Evolutionary conservation across 371 early-diverging fungal species (phyloP), one percentile per base, ranked within the genome.

Genomic region (Quaeritorhiza haematococci): DNA sequence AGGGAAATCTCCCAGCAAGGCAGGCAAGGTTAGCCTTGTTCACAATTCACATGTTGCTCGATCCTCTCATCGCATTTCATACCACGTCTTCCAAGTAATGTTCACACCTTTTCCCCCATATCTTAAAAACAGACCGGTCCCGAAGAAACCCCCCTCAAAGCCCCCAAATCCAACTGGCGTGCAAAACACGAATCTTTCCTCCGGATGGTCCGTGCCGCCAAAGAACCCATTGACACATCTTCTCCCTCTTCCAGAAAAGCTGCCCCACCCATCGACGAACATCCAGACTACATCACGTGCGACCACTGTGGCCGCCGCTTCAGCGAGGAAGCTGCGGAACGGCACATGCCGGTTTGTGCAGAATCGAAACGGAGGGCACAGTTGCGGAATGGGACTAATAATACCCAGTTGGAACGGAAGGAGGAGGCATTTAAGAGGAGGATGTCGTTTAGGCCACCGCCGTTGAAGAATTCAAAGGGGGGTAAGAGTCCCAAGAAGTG

Each of bases 321-420:
- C 64, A 71, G 67, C 50, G 64, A 68, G 35, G 69, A 64, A 34
- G 59, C 74, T 7, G 74, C 68, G 2, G 67, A 66, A 49, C 26
- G 74, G 33, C 78, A 77, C 56, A 69, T 74, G 15, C 74, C 77
- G 7, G 59, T 72, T 33, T 74, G 78, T 59, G n/a, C n/a, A n/a
- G n/a, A n/a, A n/a, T n/a, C n/a, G n/a, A n/a, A n/a, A n/a, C n/a
- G n/a, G n/a, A n/a, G n/a, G n/a, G n/a, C n/a, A n/a, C n/a, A n/a
- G n/a, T n/a, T n/a, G n/a, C n/a, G n/a, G n/a, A n/a, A n/a, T n/a
- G n/a, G n/a, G n/a, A n/a, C n/a, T n/a, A n/a, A n/a, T n/a, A n/a
- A n/a, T n/a, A n/a, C n/a, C n/a, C n/a, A n/a, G n/a, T n/a, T n/a
- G n/a, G n/a, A n/a, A n/a, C n/a, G n/a, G n/a, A n/a, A n/a, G n/a